Percentiles rank a stretch among this genome's conserved stretches.
phyloP scores from a whole-genome alignment of 495 filamentous ascomycete species.

The Daldinia vernicosa region DNA sequence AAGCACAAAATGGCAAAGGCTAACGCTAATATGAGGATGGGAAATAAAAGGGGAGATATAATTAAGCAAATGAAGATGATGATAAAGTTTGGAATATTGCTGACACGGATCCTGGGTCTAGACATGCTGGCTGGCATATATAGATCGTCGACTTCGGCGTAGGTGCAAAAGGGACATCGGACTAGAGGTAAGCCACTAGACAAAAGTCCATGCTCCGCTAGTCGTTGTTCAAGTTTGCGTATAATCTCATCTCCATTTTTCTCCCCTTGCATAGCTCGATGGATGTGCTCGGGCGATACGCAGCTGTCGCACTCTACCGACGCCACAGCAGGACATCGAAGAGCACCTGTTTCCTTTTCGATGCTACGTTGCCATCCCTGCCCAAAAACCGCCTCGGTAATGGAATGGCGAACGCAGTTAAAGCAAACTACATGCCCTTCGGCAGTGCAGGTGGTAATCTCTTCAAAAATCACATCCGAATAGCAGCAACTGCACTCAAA shows the following conservation, averaged over 20 bases:
- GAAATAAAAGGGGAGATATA: conserved; percentile 63
- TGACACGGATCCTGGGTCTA: conserved; percentile 60
- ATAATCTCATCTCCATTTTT: conserved; percentile 74
- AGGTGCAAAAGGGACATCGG: conserved; percentile 88
- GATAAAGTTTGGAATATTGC: conserved; percentile 56
- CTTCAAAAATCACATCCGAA: conserved; percentile 78
- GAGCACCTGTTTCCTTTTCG: conserved; percentile 70
- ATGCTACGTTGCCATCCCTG: conserved; percentile 90
- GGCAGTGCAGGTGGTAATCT: conserved; percentile 76
- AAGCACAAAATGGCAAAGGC: conserved; percentile 51
- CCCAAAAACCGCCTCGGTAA: conserved; percentile 87
- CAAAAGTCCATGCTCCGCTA: conserved; percentile 75
- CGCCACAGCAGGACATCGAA: conserved; percentile 82
- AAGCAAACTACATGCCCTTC: conserved; percentile 87
- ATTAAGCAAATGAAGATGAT: conserved; percentile 52
- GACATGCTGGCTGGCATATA: conserved; percentile 64
- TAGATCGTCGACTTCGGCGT: conserved; percentile 86
- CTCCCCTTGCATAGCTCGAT: conserved; percentile 72
- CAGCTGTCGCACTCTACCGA: conserved; percentile 74
- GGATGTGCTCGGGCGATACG: conserved; percentile 72
- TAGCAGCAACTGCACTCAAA: conserved; percentile 96
- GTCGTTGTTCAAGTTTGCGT: conserved; percentile 76
- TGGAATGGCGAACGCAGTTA: conserved; percentile 78
- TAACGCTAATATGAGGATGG: conserved; percentile 57
- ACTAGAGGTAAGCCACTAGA: conserved; percentile 78